Conservation (phyloP, 139 green algal genomes). For the Yamagishiella unicocca region DNA sequence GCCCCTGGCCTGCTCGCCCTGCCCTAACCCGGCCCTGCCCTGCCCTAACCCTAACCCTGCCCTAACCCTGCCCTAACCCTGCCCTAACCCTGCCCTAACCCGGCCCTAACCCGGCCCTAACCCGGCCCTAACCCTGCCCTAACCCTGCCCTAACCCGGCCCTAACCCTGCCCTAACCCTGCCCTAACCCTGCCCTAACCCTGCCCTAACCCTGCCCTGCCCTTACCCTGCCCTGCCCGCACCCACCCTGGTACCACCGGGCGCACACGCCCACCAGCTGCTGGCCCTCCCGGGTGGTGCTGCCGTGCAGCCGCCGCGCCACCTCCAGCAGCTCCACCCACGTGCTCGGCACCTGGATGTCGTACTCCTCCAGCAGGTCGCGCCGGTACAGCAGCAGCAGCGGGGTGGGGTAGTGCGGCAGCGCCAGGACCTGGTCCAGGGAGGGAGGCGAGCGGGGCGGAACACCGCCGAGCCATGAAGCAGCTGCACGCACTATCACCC, state of each 20-base stretch:
- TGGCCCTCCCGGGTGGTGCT: background rate
- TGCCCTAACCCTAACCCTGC: too few species aligned
- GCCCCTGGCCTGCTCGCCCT: too few species aligned
- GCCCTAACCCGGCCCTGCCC: too few species aligned
- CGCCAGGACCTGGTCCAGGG: background rate
- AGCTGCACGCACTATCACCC: too few species aligned
- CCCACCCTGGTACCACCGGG: background rate
- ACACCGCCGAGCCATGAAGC: background rate
- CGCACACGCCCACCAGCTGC: slow-evolving; percentile 13
- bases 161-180: background rate
- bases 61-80: too few species aligned
- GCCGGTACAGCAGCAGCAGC: slow-evolving; percentile 38
- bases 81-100: too few species aligned
- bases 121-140: too few species aligned
- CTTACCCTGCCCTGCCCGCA: background rate
- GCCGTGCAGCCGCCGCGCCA: background rate
- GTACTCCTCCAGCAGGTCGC: slow-evolving; percentile 2
- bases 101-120: too few species aligned
- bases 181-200: background rate
- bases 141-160: too few species aligned
- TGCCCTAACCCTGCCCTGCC: background rate
- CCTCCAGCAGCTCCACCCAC: slow-evolving; percentile 25
- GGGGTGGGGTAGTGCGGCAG: background rate
- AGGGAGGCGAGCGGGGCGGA: background rate
- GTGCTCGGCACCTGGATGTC: background rate